Conservation (phyloP, 2,329 filamentous ascomycete genomes). For the Fonsecaea nubica region DNA sequence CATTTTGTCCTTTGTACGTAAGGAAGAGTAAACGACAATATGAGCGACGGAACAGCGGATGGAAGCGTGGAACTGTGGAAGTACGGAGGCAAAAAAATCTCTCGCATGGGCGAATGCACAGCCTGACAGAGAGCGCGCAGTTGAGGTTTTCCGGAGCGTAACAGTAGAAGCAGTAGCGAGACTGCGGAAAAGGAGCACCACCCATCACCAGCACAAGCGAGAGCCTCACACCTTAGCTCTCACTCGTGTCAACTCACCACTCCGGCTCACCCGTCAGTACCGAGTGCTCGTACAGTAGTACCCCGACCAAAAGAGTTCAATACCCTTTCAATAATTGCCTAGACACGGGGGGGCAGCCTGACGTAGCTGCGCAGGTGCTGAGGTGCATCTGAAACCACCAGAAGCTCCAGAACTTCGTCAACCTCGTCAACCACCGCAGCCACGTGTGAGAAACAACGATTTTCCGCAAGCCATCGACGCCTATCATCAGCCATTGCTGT, state of each 20-base stretch:
- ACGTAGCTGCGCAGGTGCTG: background rate
- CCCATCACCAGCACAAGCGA: no score
- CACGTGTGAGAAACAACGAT: slow-evolving; percentile 5
- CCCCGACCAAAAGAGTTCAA: no score
- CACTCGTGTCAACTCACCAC: background rate
- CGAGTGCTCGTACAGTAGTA: background rate
- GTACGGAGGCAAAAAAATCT: background rate
- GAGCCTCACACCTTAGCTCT: background rate
- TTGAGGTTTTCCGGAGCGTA: background rate
- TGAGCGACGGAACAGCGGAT: background rate
- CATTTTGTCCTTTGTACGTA: background rate
- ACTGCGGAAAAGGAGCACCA: no score
- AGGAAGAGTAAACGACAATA: background rate
- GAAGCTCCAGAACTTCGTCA: background rate
- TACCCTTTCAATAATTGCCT: no score
- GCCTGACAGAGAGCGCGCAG: background rate
- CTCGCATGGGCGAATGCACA: background rate
- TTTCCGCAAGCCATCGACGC: background rate
- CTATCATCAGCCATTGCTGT: background rate
- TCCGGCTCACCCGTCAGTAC: background rate
- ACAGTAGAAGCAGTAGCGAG: background rate
- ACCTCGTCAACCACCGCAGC: background rate
- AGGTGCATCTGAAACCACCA: background rate
- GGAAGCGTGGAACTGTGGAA: background rate
- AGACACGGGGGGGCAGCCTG: background rate